Conservation (phyloP, 768 basidiomycete species). For the Mrakia hoshinonis region DNA sequence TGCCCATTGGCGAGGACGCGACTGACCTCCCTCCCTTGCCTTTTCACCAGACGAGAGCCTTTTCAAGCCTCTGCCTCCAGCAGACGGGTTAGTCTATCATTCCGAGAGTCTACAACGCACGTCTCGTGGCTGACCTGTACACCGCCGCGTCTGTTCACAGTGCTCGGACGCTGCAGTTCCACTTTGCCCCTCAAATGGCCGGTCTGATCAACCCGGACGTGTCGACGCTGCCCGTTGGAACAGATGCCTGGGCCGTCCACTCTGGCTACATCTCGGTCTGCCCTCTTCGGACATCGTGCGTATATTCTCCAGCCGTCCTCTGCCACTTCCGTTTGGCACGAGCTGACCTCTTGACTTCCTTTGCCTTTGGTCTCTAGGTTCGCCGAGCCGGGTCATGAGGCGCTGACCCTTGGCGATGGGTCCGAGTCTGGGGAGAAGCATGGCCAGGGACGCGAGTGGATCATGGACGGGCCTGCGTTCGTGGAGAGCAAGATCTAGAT, state of each 20-base stretch:
- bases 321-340: neutral
- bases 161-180: neutral
- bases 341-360: no score
- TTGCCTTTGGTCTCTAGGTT: slow-evolving; percentile 2
- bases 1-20: neutral
- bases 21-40: neutral
- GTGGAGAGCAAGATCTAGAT: slow-evolving; percentile 3
- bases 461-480: slow-evolving; percentile 1
- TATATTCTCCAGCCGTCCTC: neutral
- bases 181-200: slow-evolving; percentile 25
- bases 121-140: no score
- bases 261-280: slow-evolving; percentile 20
- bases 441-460: slow-evolving; percentile 24
- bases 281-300: slow-evolving; percentile 21
- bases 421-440: neutral
- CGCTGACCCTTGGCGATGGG: slow-evolving; percentile 4
- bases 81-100: neutral
- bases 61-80: slow-evolving; percentile 17
- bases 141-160: no score
- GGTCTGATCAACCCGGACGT: slow-evolving; percentile 19
- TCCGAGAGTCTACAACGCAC: neutral
- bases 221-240: slow-evolving; percentile 12
- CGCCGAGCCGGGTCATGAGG: slow-evolving; percentile 17
- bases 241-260: slow-evolving; percentile 23
- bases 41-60: slow-evolving; percentile 13